Conservation (phyloP, 768 basidiomycete species). For the Boletus tomentosulus region DNA sequence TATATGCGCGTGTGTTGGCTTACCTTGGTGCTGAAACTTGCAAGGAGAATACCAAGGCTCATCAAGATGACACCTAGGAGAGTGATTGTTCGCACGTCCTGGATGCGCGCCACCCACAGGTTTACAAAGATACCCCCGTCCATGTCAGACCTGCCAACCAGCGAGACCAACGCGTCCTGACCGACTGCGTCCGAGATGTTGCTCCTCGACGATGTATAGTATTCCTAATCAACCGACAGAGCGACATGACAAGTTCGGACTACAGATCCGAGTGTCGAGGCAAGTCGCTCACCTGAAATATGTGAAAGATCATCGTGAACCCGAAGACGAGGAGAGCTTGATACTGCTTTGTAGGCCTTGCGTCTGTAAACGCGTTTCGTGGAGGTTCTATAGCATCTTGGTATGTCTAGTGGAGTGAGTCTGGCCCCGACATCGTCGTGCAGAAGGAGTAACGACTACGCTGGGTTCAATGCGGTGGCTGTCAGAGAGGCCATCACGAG, state of each 20-base stretch:
- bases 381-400: neutral
- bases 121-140: neutral
- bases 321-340: neutral
- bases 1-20: neutral
- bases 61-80: neutral
- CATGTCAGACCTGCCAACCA: slow-evolving; percentile 2
- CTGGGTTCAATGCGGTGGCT: too few species aligned
- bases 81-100: neutral
- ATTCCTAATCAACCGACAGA: neutral
- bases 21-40: neutral
- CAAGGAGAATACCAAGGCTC: neutral
- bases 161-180: slow-evolving; percentile 1
- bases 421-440: neutral
- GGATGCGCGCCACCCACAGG: neutral
- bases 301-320: neutral
- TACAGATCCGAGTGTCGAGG: neutral
- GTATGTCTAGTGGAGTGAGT: neutral
- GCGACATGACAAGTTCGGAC: neutral
- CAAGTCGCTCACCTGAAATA: neutral
- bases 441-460: too few species aligned
- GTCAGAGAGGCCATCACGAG: too few species aligned
- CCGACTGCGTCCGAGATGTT: neutral
- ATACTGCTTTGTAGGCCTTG: neutral
- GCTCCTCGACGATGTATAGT: slow-evolving; percentile 1
- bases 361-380: neutral